These are phyloP conservation scores for Epichloe hybrida DNA, from an alignment of 2,329 filamentous ascomycete species.

Conservation along the genomic window DNA sequence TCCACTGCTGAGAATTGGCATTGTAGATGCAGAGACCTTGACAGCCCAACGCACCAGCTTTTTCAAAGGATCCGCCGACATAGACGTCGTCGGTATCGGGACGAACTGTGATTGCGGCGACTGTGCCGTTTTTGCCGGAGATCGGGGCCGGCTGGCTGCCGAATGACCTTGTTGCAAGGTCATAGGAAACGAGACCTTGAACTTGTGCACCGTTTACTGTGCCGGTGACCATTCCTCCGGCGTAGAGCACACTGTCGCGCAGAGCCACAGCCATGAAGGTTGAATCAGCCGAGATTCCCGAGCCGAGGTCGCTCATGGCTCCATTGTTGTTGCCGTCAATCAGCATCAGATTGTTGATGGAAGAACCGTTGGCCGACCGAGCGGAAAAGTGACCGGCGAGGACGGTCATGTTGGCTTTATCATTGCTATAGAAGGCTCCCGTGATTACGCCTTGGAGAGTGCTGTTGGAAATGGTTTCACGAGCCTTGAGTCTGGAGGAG, in stretches of 20 bases:
- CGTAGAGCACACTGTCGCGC: constrained; percentile 56
- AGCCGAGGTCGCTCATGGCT: constrained; percentile 54
- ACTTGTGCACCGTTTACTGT: constrained; percentile 48
- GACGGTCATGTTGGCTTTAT: constrained; percentile 67
- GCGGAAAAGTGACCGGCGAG: constrained; percentile 78
- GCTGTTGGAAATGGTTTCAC: constrained; percentile 26
- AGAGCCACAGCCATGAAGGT: constrained; percentile 61
- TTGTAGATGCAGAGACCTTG: constrained; percentile 71
- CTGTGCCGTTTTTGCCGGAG: constrained; percentile 53
- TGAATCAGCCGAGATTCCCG: constrained; percentile 55
- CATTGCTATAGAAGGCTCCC: constrained; percentile 62
- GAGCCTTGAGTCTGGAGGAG: constrained; percentile 29
- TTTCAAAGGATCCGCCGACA: constrained; percentile 74
- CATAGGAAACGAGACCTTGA: constrained; percentile 66
- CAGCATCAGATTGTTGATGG: constrained; percentile 67
- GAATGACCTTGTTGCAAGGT: constrained; percentile 53
- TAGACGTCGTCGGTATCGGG: constrained; percentile 63
- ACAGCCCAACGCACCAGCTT: constrained; percentile 71
- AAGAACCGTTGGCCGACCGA: constrained; percentile 51
- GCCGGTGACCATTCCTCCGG: constrained; percentile 69
- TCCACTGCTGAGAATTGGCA: constrained; percentile 61
- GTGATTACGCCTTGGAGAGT: constrained; percentile 57
- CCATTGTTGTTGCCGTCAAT: constrained; percentile 62
- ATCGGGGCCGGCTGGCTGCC: constrained; percentile 63
- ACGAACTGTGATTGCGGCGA: constrained; percentile 63